Percentiles rank a stretch among this genome's conserved stretches.
Evolutionary conservation across 1,284 basidiomycete species (phyloP).

Genomic region (Pisolithus thermaeus): DNA sequence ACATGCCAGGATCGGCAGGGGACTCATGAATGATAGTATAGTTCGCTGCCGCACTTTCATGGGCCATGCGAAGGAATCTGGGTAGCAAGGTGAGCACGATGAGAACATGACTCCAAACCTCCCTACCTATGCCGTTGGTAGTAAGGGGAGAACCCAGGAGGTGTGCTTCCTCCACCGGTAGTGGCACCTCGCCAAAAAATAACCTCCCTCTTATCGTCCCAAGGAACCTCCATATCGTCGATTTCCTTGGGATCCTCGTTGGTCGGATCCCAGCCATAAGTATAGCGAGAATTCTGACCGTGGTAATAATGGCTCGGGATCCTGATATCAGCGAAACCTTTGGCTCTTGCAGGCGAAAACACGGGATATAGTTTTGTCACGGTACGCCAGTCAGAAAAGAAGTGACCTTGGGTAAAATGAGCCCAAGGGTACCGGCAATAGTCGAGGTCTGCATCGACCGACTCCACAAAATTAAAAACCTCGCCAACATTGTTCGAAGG

Average conservation of each 20-base stretch:
- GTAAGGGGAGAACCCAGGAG: constrained; percentile 74
- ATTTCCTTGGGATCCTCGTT: constrained; percentile 64
- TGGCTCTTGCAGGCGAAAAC: constrained; percentile 82
- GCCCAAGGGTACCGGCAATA: constrained; percentile 81
- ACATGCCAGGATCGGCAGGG: constrained; percentile 56
- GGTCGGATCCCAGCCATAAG: constrained; percentile 84
- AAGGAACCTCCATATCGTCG: constrained; percentile 80
- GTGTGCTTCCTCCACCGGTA: constrained; percentile 86
- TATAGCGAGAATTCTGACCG: constrained; percentile 74
- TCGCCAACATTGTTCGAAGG: constrained; percentile 29
- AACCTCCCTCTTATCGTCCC: constrained; percentile 67
- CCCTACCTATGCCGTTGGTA: constrained; percentile 83
- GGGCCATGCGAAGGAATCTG: constrained; percentile 78
- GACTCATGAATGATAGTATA: constrained; percentile 75
- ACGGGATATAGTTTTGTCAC: constrained; percentile 83
- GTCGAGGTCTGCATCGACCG: constrained; percentile 61
- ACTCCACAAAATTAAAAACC: constrained; percentile 56
- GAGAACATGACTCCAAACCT: constrained; percentile 1
- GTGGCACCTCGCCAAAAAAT: constrained; percentile 89
- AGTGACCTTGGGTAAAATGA: constrained; percentile 84
- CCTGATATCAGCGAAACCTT: constrained; percentile 82
- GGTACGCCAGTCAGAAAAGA: constrained; percentile 92
- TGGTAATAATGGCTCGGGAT: constrained; percentile 96
- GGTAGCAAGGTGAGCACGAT: not conserved
- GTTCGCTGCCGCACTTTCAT: constrained; percentile 49